Percentiles rank a stretch among this genome's conserved stretches.
Evolutionary conservation across 345 rosid genomes (phyloP).

Genomic region (Arabidopsis arenosa): DNA sequence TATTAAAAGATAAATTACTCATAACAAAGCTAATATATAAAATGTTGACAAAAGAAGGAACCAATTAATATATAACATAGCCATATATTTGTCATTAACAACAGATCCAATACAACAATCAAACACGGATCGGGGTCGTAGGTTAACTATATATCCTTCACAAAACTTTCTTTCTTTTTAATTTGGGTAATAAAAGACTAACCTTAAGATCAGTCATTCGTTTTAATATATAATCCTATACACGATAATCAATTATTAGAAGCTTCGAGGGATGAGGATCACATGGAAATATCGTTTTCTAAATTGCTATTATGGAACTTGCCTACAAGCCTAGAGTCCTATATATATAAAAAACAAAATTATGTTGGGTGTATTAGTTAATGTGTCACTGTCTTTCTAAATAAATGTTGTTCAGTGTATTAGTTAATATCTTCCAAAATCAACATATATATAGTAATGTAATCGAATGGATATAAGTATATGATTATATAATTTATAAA

Average conservation of each 20-base stretch:
- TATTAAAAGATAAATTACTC: neutral
- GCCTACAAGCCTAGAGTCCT: conserved; percentile 31
- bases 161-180: neutral
- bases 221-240: neutral
- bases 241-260: neutral
- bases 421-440: conserved; percentile 19
- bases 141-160: neutral
- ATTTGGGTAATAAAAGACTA: neutral
- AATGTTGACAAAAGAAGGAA: conserved; percentile 5
- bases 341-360: conserved; percentile 10
- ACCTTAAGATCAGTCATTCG: conserved; percentile 7
- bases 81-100: neutral
- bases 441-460: neutral
- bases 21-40: conserved; percentile 14
- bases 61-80: neutral
- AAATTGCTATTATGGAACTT: conserved; percentile 16
- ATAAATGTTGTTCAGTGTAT: neutral
- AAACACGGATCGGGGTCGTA: conserved; percentile 11
- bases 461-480: neutral
- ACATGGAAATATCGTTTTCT: conserved; percentile 31
- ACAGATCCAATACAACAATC: conserved; percentile 10
- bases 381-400: conserved; percentile 18
- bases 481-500: neutral
- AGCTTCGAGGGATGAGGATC: conserved; percentile 5
- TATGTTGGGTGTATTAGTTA: conserved; percentile 10